Evolutionary conservation across 176 grass and related monocot species (phyloP).

Genomic region (Carex scoparia): DNA sequence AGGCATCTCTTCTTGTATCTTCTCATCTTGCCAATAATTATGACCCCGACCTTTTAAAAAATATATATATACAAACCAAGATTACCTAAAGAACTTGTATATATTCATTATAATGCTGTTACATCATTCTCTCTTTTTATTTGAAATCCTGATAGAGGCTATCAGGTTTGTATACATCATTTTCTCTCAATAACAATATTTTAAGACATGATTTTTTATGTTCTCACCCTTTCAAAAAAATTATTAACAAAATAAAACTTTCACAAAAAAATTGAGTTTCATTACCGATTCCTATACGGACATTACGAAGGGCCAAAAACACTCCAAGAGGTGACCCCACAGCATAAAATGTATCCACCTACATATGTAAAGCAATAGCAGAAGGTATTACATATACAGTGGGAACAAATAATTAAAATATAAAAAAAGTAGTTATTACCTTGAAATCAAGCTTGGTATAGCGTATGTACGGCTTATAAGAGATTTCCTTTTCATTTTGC

Average conservation of each 20-base stretch:
- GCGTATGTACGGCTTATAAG: slow-evolving; percentile 64
- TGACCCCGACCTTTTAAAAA: slow-evolving; percentile 63
- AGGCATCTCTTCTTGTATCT: slow-evolving; percentile 88
- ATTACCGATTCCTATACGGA: slow-evolving; percentile 93
- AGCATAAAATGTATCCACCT: slow-evolving; percentile 98
- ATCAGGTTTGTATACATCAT: neutral
- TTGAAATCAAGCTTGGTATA: slow-evolving; percentile 97
- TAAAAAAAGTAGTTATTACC: slow-evolving; percentile 36
- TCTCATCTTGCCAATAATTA: slow-evolving; percentile 88
- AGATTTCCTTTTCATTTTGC: slow-evolving; percentile 37
- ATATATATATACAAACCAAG: slow-evolving; percentile 32
- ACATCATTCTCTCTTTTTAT: neutral
- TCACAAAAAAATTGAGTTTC: neutral
- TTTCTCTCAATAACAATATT: neutral
- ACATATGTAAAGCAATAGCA: slow-evolving; percentile 31
- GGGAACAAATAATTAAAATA: neutral
- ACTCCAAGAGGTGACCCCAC: slow-evolving; percentile 94
- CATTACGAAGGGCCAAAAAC: slow-evolving; percentile 80
- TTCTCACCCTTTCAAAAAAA: neutral
- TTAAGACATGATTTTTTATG: neutral
- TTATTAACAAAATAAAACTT: neutral
- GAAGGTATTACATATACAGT: slow-evolving; percentile 2
- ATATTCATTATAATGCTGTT: neutral
- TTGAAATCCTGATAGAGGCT: too few relatives aligned
- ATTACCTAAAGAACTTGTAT: slow-evolving; percentile 6